Conservation (phyloP, 139 green algal species). For the Gonium pectorale region DNA sequence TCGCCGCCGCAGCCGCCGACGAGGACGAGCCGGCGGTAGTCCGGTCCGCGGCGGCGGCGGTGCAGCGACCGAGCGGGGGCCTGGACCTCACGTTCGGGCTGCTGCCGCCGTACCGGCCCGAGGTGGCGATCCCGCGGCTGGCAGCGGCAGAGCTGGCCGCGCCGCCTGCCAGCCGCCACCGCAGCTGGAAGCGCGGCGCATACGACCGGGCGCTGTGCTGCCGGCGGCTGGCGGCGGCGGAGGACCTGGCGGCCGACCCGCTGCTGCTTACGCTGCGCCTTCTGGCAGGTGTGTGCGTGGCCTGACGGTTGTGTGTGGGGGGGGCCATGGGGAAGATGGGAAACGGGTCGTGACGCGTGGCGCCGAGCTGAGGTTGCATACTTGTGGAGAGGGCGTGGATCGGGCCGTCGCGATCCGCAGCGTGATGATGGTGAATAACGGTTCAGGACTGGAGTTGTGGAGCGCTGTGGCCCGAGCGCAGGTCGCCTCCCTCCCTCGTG, state of each 20-base stretch:
- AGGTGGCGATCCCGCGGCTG: neutral
- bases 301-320: neutral
- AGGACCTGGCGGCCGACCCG: conserved; percentile 42
- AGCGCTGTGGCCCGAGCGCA: neutral
- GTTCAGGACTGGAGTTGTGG: neutral
- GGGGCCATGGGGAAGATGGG: too few relatives aligned
- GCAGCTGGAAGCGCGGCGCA: neutral
- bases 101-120: conserved; percentile 2
- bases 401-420: neutral
- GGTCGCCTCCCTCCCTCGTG: too few relatives aligned
- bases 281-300: neutral
- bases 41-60: too few relatives aligned
- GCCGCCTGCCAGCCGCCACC: neutral
- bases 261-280: conserved; percentile 54
- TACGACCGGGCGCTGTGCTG: neutral
- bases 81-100: conserved; percentile 2
- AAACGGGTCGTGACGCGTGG: neutral
- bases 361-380: neutral
- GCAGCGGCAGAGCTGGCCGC: neutral
- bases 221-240: neutral
- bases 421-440: neutral
- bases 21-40: too few relatives aligned
- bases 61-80: neutral
- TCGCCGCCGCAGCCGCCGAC: neutral
- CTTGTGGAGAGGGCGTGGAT: neutral